These are phyloP conservation scores for Aspergillus baeticus DNA, from an alignment of 495 filamentous ascomycete species.

Conservation along the genomic window DNA sequence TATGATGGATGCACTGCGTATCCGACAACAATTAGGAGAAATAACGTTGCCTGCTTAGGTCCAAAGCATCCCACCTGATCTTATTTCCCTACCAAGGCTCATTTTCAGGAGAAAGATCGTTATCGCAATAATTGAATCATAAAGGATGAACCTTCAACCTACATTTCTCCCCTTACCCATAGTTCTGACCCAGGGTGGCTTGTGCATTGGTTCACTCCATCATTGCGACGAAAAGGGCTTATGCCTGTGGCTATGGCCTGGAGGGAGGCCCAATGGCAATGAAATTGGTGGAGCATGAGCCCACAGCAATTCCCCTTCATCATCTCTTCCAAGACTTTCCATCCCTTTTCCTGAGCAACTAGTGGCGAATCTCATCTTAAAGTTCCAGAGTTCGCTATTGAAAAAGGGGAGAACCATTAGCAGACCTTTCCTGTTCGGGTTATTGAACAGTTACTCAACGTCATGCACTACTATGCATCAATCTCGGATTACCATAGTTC, in stretches of 20 bases:
- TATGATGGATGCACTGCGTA: conserved; percentile 2
- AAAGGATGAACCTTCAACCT: too few species aligned
- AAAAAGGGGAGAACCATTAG: conserved; percentile 15
- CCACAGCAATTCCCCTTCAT: conserved; percentile 15
- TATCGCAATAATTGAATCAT: too few species aligned
- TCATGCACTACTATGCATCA: conserved; percentile 28
- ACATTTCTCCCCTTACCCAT: too few species aligned
- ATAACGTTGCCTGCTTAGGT: conserved; percentile 2
- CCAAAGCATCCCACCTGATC: neutral
- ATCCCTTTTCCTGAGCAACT: conserved; percentile 12
- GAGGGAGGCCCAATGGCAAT: conserved; percentile 8
- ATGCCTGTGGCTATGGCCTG: conserved; percentile 13
- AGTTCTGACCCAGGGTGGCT: conserved; percentile 10
- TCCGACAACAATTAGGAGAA: neutral
- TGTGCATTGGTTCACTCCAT: neutral
- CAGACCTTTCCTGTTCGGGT: conserved; percentile 9
- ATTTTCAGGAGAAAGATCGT: conserved; percentile 8
- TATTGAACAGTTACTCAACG: conserved; percentile 14
- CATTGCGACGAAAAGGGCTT: neutral
- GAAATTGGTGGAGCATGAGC: conserved; percentile 5
- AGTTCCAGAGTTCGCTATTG: neutral
- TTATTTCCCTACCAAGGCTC: conserved; percentile 1
- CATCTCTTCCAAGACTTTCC: conserved; percentile 7
- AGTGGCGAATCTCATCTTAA: conserved; percentile 13
- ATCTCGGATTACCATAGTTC: neutral